Evolutionary conservation across 1,284 basidiomycete genomes (phyloP).

Genomic region (Cutaneotrichosporon daszewskae): DNA sequence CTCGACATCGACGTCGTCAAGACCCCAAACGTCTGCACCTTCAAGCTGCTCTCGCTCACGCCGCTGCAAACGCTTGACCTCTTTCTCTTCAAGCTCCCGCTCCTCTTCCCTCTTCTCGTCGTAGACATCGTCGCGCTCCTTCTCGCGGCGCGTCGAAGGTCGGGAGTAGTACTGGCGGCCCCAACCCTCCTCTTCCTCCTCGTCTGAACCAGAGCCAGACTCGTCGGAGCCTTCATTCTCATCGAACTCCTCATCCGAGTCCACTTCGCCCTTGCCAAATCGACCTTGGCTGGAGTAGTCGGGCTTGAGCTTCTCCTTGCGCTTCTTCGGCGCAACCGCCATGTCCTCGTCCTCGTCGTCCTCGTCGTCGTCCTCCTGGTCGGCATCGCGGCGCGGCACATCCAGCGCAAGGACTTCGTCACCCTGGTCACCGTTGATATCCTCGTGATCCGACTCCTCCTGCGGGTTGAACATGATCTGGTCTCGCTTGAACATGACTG

Average conservation of each 20-base stretch:
- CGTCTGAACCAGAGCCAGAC: constrained; percentile 28
- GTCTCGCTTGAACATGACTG: constrained; percentile 57
- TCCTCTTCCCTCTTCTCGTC: constrained; percentile 51
- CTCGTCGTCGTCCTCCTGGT: constrained; percentile 39
- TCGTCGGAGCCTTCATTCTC: constrained; percentile 19
- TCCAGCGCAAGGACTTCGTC: constrained; percentile 66
- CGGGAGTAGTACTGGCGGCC: constrained; percentile 74
- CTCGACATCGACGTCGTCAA: constrained; percentile 57
- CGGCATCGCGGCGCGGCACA: constrained; percentile 46
- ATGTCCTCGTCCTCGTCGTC: constrained; percentile 50
- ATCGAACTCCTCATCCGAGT: constrained; percentile 50
- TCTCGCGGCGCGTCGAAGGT: constrained; percentile 36
- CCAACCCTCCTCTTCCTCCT: constrained; percentile 63
- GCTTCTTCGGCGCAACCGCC: constrained; percentile 13
- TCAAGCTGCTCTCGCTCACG: constrained; percentile 66
- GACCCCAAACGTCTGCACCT: constrained; percentile 74
- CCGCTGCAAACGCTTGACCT: constrained; percentile 63
- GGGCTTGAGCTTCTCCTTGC: constrained; percentile 47
- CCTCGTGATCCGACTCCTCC: constrained; percentile 50
- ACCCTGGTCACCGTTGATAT: constrained; percentile 35
- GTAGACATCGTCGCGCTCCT: constrained; percentile 16
- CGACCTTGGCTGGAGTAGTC: constrained; percentile 41
- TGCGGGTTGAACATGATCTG: constrained; percentile 67
- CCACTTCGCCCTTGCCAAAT: constrained; percentile 46
- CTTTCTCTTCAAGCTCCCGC: constrained; percentile 20